Percentiles rank a stretch among this genome's conserved stretches.
Evolutionary conservation across 495 filamentous ascomycete species (phyloP).

Genomic region (Xylaria sp.): DNA sequence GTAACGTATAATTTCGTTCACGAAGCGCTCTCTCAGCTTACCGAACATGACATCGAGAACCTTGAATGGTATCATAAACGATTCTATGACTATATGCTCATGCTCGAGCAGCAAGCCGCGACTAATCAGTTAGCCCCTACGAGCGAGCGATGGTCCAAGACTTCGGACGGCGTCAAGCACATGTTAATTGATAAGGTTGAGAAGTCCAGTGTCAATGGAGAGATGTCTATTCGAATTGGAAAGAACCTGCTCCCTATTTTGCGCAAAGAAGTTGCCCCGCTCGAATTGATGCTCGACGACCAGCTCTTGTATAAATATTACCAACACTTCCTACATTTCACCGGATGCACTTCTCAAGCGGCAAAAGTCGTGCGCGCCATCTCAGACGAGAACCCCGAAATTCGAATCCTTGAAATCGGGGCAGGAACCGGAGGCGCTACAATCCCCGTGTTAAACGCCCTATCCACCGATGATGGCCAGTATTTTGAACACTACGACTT

Average conservation of each 20-base stretch:
- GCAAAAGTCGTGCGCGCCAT: constrained; percentile 28
- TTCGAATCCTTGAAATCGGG: constrained; percentile 51
- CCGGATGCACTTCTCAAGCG: constrained; percentile 25
- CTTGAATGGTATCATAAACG: background rate
- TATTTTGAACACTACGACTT: constrained; percentile 46
- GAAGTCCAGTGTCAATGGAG: background rate
- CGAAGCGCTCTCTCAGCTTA: background rate
- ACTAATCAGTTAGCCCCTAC: background rate
- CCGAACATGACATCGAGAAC: background rate
- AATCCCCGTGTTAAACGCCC: constrained; percentile 3
- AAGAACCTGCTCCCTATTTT: constrained; percentile 45
- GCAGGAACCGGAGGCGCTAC: constrained; percentile 46
- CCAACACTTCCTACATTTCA: constrained; percentile 31
- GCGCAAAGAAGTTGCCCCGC: constrained; percentile 42
- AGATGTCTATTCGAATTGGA: constrained; percentile 35
- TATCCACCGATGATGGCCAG: constrained; percentile 21
- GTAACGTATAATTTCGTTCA: background rate
- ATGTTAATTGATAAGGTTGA: constrained; percentile 11
- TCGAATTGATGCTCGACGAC: constrained; percentile 49
- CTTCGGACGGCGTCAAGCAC: background rate
- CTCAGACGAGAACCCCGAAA: constrained; percentile 40
- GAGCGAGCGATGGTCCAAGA: background rate
- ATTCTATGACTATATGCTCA: constrained; percentile 8
- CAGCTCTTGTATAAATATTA: constrained; percentile 41
- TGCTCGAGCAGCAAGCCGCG: background rate